Conservation (phyloP, 108 stramenopile species). For the Cyclotella atomus region DNA sequence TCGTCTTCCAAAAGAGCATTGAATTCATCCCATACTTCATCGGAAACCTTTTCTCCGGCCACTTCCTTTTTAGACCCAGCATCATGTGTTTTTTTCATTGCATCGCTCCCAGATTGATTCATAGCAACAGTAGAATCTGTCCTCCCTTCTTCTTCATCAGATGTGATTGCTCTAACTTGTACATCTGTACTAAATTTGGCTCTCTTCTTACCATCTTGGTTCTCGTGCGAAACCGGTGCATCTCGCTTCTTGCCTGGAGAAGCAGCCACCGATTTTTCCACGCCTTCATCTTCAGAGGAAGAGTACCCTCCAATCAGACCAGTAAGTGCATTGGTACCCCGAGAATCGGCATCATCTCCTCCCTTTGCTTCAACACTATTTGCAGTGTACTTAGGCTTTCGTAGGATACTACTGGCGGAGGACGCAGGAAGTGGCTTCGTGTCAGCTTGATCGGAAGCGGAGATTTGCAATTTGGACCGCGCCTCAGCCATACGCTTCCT, state of each 20-base stretch:
- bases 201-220: neutral
- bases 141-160: neutral
- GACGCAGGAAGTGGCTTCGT: neutral
- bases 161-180: neutral
- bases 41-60: conserved; percentile 5
- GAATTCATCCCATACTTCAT: conserved; percentile 47
- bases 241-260: neutral
- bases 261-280: neutral
- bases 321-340: no score
- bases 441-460: neutral
- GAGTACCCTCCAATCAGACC: conserved; percentile 32
- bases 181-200: neutral
- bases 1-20: conserved; percentile 35
- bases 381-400: conserved; percentile 30
- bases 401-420: conserved; percentile 20
- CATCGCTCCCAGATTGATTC: no score
- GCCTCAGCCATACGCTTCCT: conserved; percentile 44
- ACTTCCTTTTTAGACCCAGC: no score
- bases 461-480: conserved; percentile 23
- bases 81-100: no score
- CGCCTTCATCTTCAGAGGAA: conserved; percentile 31
- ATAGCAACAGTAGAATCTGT: neutral
- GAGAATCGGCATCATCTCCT: no score
- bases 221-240: neutral
- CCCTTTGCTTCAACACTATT: neutral